Conservation (phyloP, 106 monocot genomes). For the Acorus gramineus region DNA sequence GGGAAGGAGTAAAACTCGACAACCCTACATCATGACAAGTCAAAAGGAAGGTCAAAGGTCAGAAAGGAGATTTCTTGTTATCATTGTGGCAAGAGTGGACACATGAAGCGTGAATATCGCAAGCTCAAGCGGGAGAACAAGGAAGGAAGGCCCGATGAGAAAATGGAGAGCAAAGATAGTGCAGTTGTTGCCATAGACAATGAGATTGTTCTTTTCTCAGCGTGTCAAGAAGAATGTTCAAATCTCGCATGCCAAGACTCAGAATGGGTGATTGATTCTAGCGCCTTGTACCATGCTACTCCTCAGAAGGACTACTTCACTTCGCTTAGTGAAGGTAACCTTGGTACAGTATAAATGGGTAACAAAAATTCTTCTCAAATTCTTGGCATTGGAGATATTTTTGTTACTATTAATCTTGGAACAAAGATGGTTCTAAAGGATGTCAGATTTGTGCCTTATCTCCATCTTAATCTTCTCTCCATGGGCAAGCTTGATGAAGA, state of each 20-base stretch:
- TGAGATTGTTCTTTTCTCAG: background rate
- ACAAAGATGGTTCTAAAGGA: background rate
- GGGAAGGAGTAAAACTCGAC: background rate
- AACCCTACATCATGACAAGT: background rate
- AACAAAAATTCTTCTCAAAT: background rate
- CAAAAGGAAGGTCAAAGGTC: background rate
- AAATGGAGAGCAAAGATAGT: background rate
- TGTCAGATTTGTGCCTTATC: background rate
- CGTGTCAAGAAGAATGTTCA: background rate
- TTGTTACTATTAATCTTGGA: background rate
- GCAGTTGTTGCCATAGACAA: background rate
- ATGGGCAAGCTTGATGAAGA: too few relatives aligned
- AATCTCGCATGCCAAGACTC: background rate
- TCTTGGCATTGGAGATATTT: background rate
- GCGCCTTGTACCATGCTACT: background rate
- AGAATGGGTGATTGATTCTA: background rate
- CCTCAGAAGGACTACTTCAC: background rate
- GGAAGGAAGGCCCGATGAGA: background rate
- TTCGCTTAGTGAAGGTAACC: background rate
- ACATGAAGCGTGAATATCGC: background rate
- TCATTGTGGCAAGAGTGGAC: background rate
- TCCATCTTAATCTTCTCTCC: background rate
- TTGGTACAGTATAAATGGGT: background rate
- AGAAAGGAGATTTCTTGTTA: background rate
- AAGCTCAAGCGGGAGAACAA: background rate